These are phyloP conservation scores for Begonia loranthoides DNA, from an alignment of 306 rosid species.

Conservation along the genomic window DNA sequence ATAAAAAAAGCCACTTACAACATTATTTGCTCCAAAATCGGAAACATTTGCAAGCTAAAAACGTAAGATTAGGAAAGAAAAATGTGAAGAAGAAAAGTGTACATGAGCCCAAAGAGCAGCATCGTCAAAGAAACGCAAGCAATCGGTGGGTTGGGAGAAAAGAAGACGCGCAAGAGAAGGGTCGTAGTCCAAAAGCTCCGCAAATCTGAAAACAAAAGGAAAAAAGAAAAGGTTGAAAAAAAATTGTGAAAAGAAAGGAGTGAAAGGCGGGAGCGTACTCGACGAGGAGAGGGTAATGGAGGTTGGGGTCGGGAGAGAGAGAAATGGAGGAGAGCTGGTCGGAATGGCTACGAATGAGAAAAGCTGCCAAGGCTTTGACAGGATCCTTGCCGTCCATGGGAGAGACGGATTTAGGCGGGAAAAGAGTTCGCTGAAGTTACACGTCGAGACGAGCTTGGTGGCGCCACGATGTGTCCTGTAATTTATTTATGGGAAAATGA, in stretches of 20 bases:
- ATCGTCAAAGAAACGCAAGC: constrained; percentile 51
- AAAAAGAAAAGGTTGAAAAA: neutral
- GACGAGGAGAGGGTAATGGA: constrained; percentile 56
- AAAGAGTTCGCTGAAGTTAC: too few relatives aligned
- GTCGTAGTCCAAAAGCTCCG: constrained; percentile 58
- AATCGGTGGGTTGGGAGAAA: constrained; percentile 45
- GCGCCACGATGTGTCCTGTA: too few relatives aligned
- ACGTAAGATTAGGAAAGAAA: too few relatives aligned
- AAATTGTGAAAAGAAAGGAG: neutral
- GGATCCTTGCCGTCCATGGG: constrained; percentile 18
- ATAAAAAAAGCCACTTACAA: too few relatives aligned
- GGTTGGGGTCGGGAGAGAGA: constrained; percentile 49
- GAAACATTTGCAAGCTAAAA: too few relatives aligned
- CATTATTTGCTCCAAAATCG: too few relatives aligned
- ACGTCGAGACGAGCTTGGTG: too few relatives aligned
- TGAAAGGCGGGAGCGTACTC: constrained; percentile 22
- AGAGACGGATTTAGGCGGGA: constrained; percentile 7
- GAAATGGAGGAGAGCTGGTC: constrained; percentile 46
- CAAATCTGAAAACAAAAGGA: constrained; percentile 25
- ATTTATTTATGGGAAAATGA: too few relatives aligned
- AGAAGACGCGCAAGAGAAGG: constrained; percentile 46
- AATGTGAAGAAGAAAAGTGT: neutral
- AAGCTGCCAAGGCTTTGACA: constrained; percentile 32
- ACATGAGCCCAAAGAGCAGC: constrained; percentile 83
- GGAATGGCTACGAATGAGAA: constrained; percentile 35